Percentiles rank a stretch among this genome's conserved stretches.
phyloP scores from a whole-genome alignment of 768 basidiomycete genomes.

The Pilatotrama ljubarskyi region DNA sequence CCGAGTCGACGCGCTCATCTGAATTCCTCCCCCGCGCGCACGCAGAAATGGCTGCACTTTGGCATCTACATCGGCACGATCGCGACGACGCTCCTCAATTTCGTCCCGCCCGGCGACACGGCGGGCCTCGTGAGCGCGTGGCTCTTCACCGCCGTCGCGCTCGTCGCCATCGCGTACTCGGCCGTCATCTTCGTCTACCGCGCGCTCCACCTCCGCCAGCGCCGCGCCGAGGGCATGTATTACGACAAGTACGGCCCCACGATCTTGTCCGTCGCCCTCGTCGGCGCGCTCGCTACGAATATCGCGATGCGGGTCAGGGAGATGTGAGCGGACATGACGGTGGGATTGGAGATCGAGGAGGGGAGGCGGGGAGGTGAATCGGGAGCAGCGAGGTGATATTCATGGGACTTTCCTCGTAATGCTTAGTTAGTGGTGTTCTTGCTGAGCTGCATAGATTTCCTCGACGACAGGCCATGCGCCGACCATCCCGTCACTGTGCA shows the following conservation, averaged over 20 bases:
- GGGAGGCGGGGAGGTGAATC: neutral
- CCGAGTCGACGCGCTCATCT: neutral
- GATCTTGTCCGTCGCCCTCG: slow-evolving; percentile 65
- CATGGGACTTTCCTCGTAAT: no score
- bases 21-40: neutral
- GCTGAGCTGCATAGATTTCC: no score
- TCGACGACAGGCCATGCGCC: no score
- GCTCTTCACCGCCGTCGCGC: slow-evolving; percentile 87
- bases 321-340: slow-evolving; percentile 37
- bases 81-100: slow-evolving; percentile 88
- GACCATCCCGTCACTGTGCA: no score
- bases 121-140: slow-evolving; percentile 84
- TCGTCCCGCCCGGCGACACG: slow-evolving; percentile 68
- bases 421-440: neutral
- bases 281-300: slow-evolving; percentile 72
- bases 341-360: neutral
- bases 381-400: neutral
- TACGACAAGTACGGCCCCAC: slow-evolving; percentile 90
- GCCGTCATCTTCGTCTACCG: slow-evolving; percentile 80
- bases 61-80: slow-evolving; percentile 87
- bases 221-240: slow-evolving; percentile 78
- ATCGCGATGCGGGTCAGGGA: slow-evolving; percentile 67
- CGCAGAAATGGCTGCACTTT: slow-evolving; percentile 89
- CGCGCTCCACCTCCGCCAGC: slow-evolving; percentile 63
- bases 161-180: slow-evolving; percentile 86